phyloP scores from a whole-genome alignment of 805 yeast species.

The Candida fluviatilis region DNA sequence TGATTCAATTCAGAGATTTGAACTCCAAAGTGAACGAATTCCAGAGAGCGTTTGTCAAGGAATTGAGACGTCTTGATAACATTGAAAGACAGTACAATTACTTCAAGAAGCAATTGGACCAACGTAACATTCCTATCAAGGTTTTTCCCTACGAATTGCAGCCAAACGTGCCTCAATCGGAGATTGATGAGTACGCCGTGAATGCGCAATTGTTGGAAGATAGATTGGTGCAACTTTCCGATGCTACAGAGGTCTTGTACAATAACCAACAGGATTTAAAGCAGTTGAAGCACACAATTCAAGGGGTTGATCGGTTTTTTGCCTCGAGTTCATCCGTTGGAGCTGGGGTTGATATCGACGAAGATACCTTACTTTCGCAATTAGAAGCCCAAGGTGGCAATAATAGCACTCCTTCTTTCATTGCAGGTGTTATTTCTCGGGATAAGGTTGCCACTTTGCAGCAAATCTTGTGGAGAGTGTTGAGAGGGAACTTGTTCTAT shows the following conservation, averaged over 20 bases:
- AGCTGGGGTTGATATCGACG: constrained; percentile 21
- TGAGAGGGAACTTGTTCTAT: constrained; percentile 87
- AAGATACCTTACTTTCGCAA: constrained; percentile 34
- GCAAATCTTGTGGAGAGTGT: constrained; percentile 84
- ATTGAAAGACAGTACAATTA: constrained; percentile 71
- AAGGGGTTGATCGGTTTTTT: constrained; percentile 35
- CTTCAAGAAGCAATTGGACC: constrained; percentile 45
- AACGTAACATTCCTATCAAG: constrained; percentile 41
- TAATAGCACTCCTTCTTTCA: constrained; percentile 35
- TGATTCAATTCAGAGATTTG: constrained; percentile 81
- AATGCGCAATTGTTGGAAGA: constrained; percentile 67
- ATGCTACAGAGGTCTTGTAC: constrained; percentile 61
- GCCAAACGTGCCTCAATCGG: constrained; percentile 42
- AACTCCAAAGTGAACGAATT: constrained; percentile 77
- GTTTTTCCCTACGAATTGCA: constrained; percentile 21
- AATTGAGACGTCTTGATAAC: constrained; percentile 77
- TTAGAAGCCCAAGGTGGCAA: constrained; percentile 33
- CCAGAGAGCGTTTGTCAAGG: constrained; percentile 88
- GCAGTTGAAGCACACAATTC: constrained; percentile 58
- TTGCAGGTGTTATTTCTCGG: constrained; percentile 80
- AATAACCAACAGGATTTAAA: constrained; percentile 59
- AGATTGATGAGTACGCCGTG: constrained; percentile 66
- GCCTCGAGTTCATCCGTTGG: constrained; percentile 29
- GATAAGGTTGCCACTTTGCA: constrained; percentile 67
- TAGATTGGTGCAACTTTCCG: constrained; percentile 66